Evolutionary conservation across 2,329 filamentous ascomycete species (phyloP), one percentile per base, ranked within the genome.

Genomic region (Claviceps spartinae): DNA sequence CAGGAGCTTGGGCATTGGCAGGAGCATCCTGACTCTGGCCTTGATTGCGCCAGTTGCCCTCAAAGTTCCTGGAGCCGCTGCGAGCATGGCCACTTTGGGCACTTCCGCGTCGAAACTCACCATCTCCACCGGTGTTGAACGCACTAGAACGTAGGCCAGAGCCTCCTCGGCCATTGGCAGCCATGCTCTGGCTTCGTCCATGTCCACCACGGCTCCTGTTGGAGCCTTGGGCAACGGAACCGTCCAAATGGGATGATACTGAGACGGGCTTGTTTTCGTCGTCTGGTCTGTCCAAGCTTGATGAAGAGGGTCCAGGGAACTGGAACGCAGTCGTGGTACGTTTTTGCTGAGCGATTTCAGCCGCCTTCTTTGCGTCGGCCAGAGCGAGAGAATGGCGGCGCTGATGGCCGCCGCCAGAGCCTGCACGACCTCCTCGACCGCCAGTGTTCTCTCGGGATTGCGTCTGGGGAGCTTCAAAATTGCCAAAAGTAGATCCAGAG

Each of bases 21-120:
- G 65, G 50, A 61, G 73, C 71, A 51, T 85, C 83, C 65, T 88
- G 86, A 62, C 77, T 76, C 58, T 78, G 75, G 58, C 63, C 63
- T 60, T 86, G 90, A 63, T 89, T 94, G 62, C 93, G 86, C 93
- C 93, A 98, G 70, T 98, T 98, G 62, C 90, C 84, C 60, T 98
- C 93, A 63, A 97, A 97, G 70, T 97, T 98, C 57, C 93, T 83
- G 24, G 93, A 98, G 11, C 81, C 81, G 36, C 83, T 85, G 56
- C 93, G 82, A 57, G 80, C 83, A 66, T 98, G 93, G 52, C 88
- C 85, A 43, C 85, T 86, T 60, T 98, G 93, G 52, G 87, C 85
- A 43, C 85, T 86, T 60, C 85, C 83, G 60, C 88, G 86, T 55
- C 82, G 76, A 64, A 89, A 86, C 59, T 93, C 88, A 55, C 58